Evolutionary conservation across 495 filamentous ascomycete species (phyloP), one percentile per base, ranked within the genome.

Genomic region (Xylaria nigripes): DNA sequence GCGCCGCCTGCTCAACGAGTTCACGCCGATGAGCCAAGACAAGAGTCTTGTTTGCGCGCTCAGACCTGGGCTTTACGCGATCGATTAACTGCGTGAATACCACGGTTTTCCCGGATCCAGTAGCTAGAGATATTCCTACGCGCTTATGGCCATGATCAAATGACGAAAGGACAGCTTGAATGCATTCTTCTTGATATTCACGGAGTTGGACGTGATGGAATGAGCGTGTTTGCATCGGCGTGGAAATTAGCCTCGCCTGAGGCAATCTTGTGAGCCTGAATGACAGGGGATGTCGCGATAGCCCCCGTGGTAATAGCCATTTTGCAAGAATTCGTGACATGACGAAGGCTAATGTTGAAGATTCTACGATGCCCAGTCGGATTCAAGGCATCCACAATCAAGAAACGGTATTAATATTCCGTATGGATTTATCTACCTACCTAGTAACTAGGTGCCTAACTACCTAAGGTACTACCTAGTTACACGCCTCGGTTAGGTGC

Each of bases 1-100:
- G 76, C 7, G 85, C 88, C 10, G 93, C 93, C 72, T 99, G 93
- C 60, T 97, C 88, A 32, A 95, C 90, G n/a, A 99, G 84, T 69
- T 98, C 93, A 34, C 84, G 83, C 9, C 94, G 81, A 71, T 99
- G 93, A 41, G 86, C 93, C 21, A 99, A 74, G 55, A 99, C 95
- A 55, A 99, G 77, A 0, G 90, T 95, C 64, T 89, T 89, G 3
- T 80, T 80, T 13, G 86, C 84, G 30, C 58, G 44, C 29, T 76
- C 65, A 42, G 75, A 70, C n/a, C 67, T 73, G 6, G 84, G 69
- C 48, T 75, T 71, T 46, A 96, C 72, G 43, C 88, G 87, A 50
- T 85, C 82, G 46, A 99, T 96, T 9, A 99, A 77, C 57, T 95
- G 89, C 6, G 91, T 97, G 75, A 99, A 99, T 56, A 99, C 90